Evolutionary conservation across 1,284 basidiomycete genomes (phyloP), one percentile per base, ranked within the genome.

Genomic region (Kwoniella shivajii): DNA sequence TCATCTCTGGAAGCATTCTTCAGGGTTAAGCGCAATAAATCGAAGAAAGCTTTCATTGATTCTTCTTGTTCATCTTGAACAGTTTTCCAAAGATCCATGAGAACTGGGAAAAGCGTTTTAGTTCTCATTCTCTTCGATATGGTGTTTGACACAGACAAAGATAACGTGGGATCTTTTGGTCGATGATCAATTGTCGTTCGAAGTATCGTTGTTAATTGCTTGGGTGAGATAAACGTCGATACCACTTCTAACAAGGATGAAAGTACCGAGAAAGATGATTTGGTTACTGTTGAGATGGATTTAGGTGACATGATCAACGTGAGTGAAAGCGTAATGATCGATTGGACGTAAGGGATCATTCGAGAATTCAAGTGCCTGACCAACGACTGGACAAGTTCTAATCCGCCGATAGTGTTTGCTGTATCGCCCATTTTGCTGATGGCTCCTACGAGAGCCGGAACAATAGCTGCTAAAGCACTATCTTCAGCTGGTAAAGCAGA

Each of bases 311-410:
- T 80, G 42, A 87, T 78, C 37, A 86, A 69, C 9, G 72, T 61
- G 27, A 86, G 79, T 57, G 84, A 84, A 50, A 85, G 80, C 6
- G 83, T 78, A 30, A 89, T 82, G 45, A 92, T 83, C n/a, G 84
- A 81, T 54, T 85, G 85, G 74, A 93, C 87, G 77, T 85, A 83
- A 6, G 92, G 90, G 49, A 96, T 90, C 47, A 90, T 81, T 0
- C 92, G 86, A 20, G 92, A 90, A 0, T 89, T 90, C n/a, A 94
- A 83, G 53, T 86, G 86, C 18, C 81, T 75, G 22, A 63, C 53
- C 9, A 65, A 55, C 9, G 64, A 47, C 10, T 67, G 61, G 48
- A 91, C 79, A 20, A 85, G 81, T 6, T 83, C 76, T 39, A 93
- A 72, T 16, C 83, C 81, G 5, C 80, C 73, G 52, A 89, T 66